A percentile compares a stretch with the other conserved stretches of the same genome.
Conservation (phyloP, 75 land plant genomes). For the Selaginella tamariscina region DNA sequence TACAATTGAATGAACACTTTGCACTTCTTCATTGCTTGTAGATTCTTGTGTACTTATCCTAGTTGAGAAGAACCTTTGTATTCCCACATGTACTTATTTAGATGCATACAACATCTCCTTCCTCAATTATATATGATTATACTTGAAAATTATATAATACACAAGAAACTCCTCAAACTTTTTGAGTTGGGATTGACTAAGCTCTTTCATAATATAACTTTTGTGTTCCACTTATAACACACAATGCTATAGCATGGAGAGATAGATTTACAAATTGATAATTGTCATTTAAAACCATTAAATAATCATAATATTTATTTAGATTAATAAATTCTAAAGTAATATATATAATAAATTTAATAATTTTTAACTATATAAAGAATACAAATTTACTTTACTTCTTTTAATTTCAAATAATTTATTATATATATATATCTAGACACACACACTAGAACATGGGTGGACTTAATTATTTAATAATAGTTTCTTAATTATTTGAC, state of each 20-base stretch:
- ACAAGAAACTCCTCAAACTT: conserved; percentile 1
- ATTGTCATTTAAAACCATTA: too few relatives aligned
- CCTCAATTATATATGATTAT: background rate
- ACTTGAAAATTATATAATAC: background rate
- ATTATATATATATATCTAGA: too few relatives aligned
- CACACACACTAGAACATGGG: too few relatives aligned
- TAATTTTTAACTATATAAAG: too few relatives aligned
- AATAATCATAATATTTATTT: too few relatives aligned
- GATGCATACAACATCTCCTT: background rate
- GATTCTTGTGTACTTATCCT: background rate
- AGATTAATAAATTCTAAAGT: too few relatives aligned
- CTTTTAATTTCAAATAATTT: background rate
- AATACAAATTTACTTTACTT: background rate
- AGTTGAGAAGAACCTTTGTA: background rate
- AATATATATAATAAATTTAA: too few relatives aligned
- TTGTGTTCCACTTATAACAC: too few relatives aligned
- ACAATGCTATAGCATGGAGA: too few relatives aligned
- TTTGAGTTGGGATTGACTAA: background rate
- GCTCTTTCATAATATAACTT: background rate
- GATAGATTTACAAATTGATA: too few relatives aligned
- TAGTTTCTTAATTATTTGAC: too few relatives aligned
- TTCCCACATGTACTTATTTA: conserved; percentile 7
- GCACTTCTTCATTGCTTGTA: background rate
- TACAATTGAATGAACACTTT: background rate
- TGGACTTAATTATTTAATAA: too few relatives aligned